phyloP scores from a whole-genome alignment of 176 grass and related monocot genomes.

The Zea mays region DNA sequence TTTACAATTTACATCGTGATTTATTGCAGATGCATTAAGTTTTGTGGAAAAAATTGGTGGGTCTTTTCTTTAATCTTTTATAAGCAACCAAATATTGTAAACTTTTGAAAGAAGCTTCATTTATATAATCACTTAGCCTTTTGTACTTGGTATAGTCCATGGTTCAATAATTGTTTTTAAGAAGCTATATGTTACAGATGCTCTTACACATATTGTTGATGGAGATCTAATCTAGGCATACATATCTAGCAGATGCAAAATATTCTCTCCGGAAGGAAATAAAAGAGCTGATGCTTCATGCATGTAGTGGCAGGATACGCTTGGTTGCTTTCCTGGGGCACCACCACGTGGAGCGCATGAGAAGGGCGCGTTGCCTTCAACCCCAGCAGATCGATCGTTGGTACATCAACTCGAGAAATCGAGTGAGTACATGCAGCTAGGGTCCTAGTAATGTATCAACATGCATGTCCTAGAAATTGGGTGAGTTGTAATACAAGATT shows the following conservation, averaged over 20 bases:
- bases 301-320: background rate
- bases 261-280: background rate
- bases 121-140: too few species aligned
- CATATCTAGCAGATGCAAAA: background rate
- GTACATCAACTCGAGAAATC: background rate
- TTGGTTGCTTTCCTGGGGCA: conserved; percentile 29
- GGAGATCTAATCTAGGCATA: background rate
- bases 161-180: background rate
- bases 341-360: conserved; percentile 12
- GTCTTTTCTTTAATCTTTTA: too few species aligned
- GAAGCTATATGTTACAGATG: too few species aligned
- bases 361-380: conserved; percentile 10
- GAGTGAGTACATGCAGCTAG: too few species aligned
- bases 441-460: background rate
- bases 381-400: background rate
- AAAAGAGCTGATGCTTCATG: background rate
- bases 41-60: too few species aligned
- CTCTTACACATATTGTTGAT: background rate
- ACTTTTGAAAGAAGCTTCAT: too few species aligned
- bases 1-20: too few species aligned
- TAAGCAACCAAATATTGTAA: too few species aligned
- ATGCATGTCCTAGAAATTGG: background rate
- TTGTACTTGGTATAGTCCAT: background rate
- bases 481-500: conserved; percentile 27
- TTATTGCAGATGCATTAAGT: too few species aligned